These are phyloP conservation scores for Gamarada debralockiae DNA, from an alignment of 495 filamentous ascomycete genomes.

Conservation along the genomic window DNA sequence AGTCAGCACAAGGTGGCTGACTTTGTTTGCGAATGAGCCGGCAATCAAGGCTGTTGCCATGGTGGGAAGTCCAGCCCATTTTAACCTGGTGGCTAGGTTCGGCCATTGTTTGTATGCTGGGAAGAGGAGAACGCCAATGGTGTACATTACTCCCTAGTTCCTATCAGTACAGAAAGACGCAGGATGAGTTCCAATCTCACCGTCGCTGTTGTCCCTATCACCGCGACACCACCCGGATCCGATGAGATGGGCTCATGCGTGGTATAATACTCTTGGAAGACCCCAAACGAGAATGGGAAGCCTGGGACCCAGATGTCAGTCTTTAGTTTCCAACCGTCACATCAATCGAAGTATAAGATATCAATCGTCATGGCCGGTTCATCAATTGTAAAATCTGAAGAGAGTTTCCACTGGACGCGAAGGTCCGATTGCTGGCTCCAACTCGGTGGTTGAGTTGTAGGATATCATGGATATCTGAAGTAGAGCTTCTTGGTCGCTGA, in stretches of 20 bases:
- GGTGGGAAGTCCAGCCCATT: slow-evolving; percentile 16
- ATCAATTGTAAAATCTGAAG: no score
- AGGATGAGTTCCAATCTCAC: no score
- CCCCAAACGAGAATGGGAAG: slow-evolving; percentile 47
- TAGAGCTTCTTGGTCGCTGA: no score
- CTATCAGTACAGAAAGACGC: not conserved
- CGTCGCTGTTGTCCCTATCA: slow-evolving; percentile 26
- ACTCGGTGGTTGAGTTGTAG: no score
- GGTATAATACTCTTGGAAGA: slow-evolving; percentile 38
- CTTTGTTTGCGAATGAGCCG: slow-evolving; percentile 40
- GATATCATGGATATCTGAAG: no score
- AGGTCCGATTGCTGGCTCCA: no score
- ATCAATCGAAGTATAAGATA: no score
- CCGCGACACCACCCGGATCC: slow-evolving; percentile 30
- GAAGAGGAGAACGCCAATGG: slow-evolving; percentile 35
- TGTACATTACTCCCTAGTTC: slow-evolving; percentile 32
- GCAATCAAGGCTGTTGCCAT: slow-evolving; percentile 38
- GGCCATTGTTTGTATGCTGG: slow-evolving; percentile 20
- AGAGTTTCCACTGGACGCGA: no score
- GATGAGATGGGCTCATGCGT: slow-evolving; percentile 34
- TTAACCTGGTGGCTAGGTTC: not conserved
- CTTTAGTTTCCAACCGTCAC: no score
- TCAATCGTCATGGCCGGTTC: no score
- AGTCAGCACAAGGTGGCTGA: slow-evolving; percentile 43
- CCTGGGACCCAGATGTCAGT: no score